A percentile compares a stretch with the other conserved stretches of the same genome.
These are phyloP conservation scores for Fraxinus latifolia DNA, from an alignment of 305 asterid genomes.

Conservation along the genomic window DNA sequence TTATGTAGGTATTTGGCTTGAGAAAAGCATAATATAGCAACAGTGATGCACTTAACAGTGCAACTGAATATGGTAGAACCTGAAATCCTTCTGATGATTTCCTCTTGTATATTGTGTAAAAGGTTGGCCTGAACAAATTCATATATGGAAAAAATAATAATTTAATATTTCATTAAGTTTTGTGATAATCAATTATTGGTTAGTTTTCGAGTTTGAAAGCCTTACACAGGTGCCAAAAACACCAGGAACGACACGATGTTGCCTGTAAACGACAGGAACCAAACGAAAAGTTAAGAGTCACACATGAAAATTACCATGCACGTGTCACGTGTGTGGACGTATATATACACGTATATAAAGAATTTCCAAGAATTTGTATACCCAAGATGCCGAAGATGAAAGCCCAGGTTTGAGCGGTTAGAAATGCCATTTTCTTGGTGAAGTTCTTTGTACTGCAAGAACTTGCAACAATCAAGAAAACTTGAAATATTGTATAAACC, in stretches of 20 bases:
- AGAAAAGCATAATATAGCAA: constrained; percentile 57
- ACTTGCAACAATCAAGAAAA: neutral
- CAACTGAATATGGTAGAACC: constrained; percentile 58
- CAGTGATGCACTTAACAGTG: constrained; percentile 61
- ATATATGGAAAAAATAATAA: neutral
- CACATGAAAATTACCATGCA: neutral
- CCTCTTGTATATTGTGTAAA: constrained; percentile 54
- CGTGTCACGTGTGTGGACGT: neutral
- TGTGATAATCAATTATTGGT: neutral
- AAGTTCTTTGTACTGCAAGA: constrained; percentile 13
- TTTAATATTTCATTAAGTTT: neutral
- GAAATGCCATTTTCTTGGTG: constrained; percentile 34
- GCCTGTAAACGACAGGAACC: constrained; percentile 38
- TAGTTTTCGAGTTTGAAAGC: neutral
- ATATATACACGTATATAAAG: neutral
- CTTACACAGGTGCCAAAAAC: constrained; percentile 64
- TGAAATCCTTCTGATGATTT: constrained; percentile 67
- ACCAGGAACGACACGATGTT: constrained; percentile 61
- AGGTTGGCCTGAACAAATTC: constrained; percentile 43
- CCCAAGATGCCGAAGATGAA: constrained; percentile 60
- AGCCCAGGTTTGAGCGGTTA: constrained; percentile 37
- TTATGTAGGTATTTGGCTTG: constrained; percentile 48
- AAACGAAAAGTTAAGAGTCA: neutral
- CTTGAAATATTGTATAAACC: neutral
- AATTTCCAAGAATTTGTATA: constrained; percentile 11